These are phyloP conservation scores for Neopestalotiopsis sp. DNA, from an alignment of 2,329 filamentous ascomycete genomes.

Conservation along the genomic window DNA sequence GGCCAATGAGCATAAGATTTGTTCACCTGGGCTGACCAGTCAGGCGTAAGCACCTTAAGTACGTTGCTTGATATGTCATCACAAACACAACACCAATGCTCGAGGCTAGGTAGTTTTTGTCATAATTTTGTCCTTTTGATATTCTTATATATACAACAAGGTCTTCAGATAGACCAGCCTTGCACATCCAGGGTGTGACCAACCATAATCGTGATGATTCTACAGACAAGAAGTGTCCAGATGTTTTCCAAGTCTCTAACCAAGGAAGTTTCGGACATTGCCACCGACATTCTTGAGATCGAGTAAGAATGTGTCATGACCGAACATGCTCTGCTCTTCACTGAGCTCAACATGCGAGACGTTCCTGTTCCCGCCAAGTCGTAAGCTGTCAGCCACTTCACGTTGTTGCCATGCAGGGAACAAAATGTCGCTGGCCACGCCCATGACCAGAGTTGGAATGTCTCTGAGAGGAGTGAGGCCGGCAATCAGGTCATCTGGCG, in stretches of 20 bases:
- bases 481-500: constrained; percentile 78
- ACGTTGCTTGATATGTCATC: too few species aligned
- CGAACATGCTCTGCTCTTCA: constrained; percentile 92
- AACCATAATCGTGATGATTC: background rate
- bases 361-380: constrained; percentile 75
- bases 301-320: constrained; percentile 93
- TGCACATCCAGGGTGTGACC: background rate
- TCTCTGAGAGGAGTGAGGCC: constrained; percentile 75
- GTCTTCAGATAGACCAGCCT: too few species aligned
- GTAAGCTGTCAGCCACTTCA: constrained; percentile 86
- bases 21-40: too few species aligned
- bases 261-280: constrained; percentile 78
- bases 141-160: too few species aligned
- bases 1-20: too few species aligned
- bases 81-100: too few species aligned
- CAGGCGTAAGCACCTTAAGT: too few species aligned
- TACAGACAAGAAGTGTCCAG: background rate
- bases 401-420: constrained; percentile 98
- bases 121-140: too few species aligned
- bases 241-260: constrained; percentile 40
- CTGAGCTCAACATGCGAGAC: constrained; percentile 91
- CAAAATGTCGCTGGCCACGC: constrained; percentile 92
- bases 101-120: too few species aligned
- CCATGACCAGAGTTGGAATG: constrained; percentile 86
- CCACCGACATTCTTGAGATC: constrained; percentile 93